Evolutionary conservation across 2,329 filamentous ascomycete species (phyloP).

Genomic region (Celoporthe dispersa): DNA sequence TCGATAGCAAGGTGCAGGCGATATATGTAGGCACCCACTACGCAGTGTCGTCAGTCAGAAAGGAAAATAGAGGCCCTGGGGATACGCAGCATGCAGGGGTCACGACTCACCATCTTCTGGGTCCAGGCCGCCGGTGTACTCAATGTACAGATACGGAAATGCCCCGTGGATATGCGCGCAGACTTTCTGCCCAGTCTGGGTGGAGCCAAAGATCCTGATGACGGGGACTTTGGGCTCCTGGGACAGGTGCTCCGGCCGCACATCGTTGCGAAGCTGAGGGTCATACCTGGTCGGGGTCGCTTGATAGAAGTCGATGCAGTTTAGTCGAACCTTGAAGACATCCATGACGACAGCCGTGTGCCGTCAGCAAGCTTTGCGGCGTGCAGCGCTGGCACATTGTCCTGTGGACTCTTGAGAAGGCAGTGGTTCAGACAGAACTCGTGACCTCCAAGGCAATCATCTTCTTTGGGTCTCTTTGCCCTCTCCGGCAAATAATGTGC

Average conservation of each 20-base stretch:
- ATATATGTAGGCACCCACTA: conserved; percentile 77
- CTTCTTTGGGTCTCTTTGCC: neutral
- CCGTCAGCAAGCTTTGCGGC: conserved; percentile 1
- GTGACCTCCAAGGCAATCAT: neutral
- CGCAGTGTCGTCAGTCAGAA: conserved; percentile 9
- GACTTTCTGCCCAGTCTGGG: conserved; percentile 92
- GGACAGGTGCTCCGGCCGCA: conserved; percentile 60
- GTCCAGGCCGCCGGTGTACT: conserved; percentile 74
- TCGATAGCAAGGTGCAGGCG: conserved; percentile 86
- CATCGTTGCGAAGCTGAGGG: conserved; percentile 72
- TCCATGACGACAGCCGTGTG: conserved; percentile 52
- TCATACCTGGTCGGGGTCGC: conserved; percentile 78
- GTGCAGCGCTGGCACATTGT: conserved; percentile 15
- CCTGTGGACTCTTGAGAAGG: neutral
- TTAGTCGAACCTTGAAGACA: conserved; percentile 85
- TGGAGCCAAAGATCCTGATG: conserved; percentile 88
- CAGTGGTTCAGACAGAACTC: no score
- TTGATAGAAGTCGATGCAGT: conserved; percentile 96
- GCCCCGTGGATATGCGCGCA: conserved; percentile 95
- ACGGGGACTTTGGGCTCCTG: conserved; percentile 79
- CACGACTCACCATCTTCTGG: conserved; percentile 65
- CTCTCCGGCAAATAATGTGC: no score
- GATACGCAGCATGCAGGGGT: neutral
- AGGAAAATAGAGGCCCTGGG: conserved; percentile 17
- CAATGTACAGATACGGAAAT: conserved; percentile 93